Evolutionary conservation across 1,284 basidiomycete genomes (phyloP).

Genomic region (Sporisorium sorghi): DNA sequence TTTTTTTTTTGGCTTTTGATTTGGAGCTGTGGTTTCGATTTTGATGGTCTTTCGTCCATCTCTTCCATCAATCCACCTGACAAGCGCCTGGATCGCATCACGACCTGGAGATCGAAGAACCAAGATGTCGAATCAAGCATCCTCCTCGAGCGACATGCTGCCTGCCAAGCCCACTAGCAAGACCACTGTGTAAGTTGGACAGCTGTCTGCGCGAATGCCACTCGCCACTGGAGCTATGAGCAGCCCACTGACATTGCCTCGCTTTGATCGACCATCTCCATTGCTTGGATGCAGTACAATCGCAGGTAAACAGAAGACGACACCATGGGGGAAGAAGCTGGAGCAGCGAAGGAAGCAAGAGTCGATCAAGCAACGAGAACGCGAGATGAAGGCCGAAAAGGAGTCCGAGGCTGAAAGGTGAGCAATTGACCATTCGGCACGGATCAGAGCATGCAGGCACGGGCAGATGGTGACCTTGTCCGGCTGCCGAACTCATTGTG

Average conservation of each 20-base stretch:
- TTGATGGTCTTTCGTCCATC: background rate
- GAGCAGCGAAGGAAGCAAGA: conserved; percentile 52
- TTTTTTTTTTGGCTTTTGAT: too few species aligned
- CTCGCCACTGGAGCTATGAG: background rate
- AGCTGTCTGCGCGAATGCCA: too few species aligned
- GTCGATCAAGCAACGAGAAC: conserved; percentile 53
- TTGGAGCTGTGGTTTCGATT: background rate
- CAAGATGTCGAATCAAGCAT: conserved; percentile 24
- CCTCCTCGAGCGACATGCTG: conserved; percentile 35
- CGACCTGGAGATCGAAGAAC: background rate
- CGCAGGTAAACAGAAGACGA: conserved; percentile 49
- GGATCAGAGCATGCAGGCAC: too few species aligned
- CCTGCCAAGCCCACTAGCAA: conserved; percentile 41
- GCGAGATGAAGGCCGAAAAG: conserved; percentile 56
- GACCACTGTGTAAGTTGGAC: conserved; percentile 39
- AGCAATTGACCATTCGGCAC: too few species aligned
- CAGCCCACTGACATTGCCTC: conserved; percentile 5
- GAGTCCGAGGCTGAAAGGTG: conserved; percentile 41
- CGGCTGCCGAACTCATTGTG: too few species aligned
- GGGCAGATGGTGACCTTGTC: too few species aligned
- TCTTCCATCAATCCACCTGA: background rate
- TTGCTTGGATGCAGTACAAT: conserved; percentile 18
- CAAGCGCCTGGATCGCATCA: background rate
- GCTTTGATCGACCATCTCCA: background rate
- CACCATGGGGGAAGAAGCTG: conserved; percentile 55